These are phyloP conservation scores for Claviceps citrina DNA, from an alignment of 2,329 filamentous ascomycete species.

Conservation along the genomic window DNA sequence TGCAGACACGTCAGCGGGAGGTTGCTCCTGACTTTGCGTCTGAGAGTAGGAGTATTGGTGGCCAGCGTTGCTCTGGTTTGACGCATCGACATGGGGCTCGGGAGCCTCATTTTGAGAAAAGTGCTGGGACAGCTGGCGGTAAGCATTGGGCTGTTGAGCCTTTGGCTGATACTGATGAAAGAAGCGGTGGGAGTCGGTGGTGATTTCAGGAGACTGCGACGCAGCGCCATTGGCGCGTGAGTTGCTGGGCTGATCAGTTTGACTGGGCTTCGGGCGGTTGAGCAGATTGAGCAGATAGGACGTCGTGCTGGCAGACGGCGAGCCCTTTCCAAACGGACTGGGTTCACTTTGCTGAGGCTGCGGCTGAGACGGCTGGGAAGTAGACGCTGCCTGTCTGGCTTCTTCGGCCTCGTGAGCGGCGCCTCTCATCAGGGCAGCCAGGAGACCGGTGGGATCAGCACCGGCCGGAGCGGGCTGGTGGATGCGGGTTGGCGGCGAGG, in stretches of 20 bases:
- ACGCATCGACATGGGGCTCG: conserved; percentile 14
- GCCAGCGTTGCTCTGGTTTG: conserved; percentile 12
- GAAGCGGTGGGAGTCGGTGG: conserved; percentile 15
- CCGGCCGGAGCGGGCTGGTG: conserved; percentile 41
- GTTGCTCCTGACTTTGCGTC: conserved; percentile 19
- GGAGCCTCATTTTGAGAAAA: conserved; percentile 13
- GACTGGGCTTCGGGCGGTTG: conserved; percentile 57
- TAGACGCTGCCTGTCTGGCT: conserved; percentile 11
- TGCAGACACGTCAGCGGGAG: conserved; percentile 19
- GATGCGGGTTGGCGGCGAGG: conserved; percentile 25
- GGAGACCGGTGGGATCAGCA: conserved; percentile 40
- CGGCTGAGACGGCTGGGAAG: conserved; percentile 9
- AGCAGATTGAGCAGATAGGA: conserved; percentile 76
- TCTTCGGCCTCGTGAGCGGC: conserved; percentile 31
- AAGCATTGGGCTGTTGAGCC: conserved; percentile 11
- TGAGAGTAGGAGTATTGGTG: conserved; percentile 7
- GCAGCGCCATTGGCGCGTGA: conserved; percentile 29
- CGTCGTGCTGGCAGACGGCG: conserved; percentile 55
- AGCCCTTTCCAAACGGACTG: conserved; percentile 29
- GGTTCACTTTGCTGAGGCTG: no score
- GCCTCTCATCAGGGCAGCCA: conserved; percentile 46
- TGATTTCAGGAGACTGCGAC: conserved; percentile 26
- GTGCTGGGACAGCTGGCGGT: conserved; percentile 13
- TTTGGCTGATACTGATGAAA: conserved; percentile 17
- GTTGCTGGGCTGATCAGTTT: conserved; percentile 35